Evolutionary conservation across 345 rosid genomes (phyloP).

Genomic region (Hypericum androsaemum): DNA sequence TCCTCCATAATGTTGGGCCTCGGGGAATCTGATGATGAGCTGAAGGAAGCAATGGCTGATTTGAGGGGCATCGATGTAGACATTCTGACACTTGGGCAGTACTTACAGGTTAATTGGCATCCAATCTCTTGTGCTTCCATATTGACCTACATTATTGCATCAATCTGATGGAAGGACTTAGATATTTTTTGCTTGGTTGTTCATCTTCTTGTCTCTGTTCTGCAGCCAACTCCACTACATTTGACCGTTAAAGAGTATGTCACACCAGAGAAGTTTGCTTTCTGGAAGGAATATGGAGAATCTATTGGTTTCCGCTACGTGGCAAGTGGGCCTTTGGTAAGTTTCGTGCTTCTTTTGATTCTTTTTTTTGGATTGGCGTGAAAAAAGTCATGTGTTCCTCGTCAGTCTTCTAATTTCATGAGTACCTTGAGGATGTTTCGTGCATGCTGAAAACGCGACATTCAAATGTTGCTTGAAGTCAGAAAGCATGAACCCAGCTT

Average conservation of each 20-base stretch:
- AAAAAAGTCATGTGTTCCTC: no score
- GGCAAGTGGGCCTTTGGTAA: conserved; percentile 97
- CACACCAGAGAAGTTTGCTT: conserved; percentile 82
- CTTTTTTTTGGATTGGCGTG: background rate
- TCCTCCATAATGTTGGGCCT: conserved; percentile 97
- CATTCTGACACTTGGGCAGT: conserved; percentile 92
- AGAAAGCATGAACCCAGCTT: no score
- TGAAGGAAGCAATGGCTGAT: conserved; percentile 83
- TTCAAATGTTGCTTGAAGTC: no score
- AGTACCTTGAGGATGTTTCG: no score
- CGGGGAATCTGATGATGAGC: conserved; percentile 84
- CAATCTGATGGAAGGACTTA: background rate
- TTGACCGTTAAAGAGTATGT: conserved; percentile 93
- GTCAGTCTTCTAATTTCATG: no score
- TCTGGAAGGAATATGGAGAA: conserved; percentile 95
- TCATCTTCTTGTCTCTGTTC: background rate
- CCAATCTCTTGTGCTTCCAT: background rate
- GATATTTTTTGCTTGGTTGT: background rate
- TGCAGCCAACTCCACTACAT: conserved; percentile 96
- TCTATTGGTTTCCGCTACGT: conserved; percentile 89
- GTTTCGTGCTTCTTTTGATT: background rate
- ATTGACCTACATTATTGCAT: background rate
- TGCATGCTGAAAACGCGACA: no score
- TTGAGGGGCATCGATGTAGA: conserved; percentile 84
- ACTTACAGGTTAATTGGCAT: conserved; percentile 64